Evolutionary conservation across 441 rosid species (phyloP), one percentile per base, ranked within the genome.

Genomic region (Croton laevigatus): DNA sequence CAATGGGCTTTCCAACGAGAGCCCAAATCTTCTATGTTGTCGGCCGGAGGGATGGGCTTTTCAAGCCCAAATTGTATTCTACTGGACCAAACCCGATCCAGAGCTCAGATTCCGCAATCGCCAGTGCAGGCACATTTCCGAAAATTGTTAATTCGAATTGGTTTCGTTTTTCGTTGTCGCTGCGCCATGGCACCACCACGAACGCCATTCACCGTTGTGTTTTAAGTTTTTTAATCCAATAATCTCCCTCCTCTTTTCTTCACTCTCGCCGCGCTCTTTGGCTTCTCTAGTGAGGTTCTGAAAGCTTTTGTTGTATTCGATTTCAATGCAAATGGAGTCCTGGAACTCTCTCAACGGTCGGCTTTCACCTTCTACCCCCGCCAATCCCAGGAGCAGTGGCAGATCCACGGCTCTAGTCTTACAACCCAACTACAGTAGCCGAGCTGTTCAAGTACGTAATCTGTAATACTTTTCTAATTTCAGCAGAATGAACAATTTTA

Each of bases 401-500:
- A 73, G 87, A 74, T 78, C 76, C 54, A 42, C 68, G 17, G n/a
- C 72, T 48, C 71, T 36, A 32, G 22, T 70, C 40, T 78, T 68
- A 22, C 87, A 68, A 10, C 87, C 87, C n/a, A 81, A 78, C 78
- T 78, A 74, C 82, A 73, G 63, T 57, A 78, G 83, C 80, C 76
- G 71, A 53, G 84, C 85, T 22, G 89, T 86, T 72, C 86, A 76
- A 83, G 93, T 88, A 67, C 77, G 63, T 52, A 14, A 22, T 23
- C 63, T 12, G 7, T 9, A 11, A 19, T 34, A 7, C 19, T 44
- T 23, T 37, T 49, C 8, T 23, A 19, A 16, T 45, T 13, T 36
- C n/a, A 23, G 13, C 20, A 14, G 45, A 8, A 12, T n/a, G 10
- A 55, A 59, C 40, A 9, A 51, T 40, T 4, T 23, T 14, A 8